Evolutionary conservation across 2,329 filamentous ascomycete species (phyloP), one percentile per base, ranked within the genome.

Genomic region (Exophiala bonariae): DNA sequence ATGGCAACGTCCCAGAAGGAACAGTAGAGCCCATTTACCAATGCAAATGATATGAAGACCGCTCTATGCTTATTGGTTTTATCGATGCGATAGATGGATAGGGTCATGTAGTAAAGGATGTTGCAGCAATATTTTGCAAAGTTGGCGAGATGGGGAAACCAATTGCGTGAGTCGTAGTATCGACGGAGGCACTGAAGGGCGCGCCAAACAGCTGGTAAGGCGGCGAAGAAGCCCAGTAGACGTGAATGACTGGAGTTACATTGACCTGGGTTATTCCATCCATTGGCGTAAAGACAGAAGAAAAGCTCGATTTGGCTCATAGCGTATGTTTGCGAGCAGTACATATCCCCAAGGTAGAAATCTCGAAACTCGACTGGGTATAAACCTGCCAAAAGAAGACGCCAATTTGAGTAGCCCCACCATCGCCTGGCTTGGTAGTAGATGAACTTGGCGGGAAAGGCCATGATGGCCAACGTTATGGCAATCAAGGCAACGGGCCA

Each of bases 331-430:
- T 95, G 76, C 2, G 93, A 97, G 68, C 92, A 97, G 67, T 95
- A 96, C 77, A 97, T 96, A 65, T 99, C 93, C 42, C 93, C 93
- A 0, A 97, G 78, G 68, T 96, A 97, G 71, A 99, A 97, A 68
- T 99, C 93, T 48, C 91, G 82, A 66, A 97, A 99, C 65, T 97
- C 92, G 40, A 99, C 93, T 1, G 89, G 89, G 61, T 95, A 96
- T 16, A 95, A 66, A 3, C 91, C 91, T 11, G 92, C 89, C 39
- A 92, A 78, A 43, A 95, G 72, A 14, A 97, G 75, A 51, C 93
- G 87, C 80, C 87, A 95, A 70, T 92, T 85, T n/a, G 89, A 90
- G 66, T 91, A 91, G 20, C 87, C 76, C 65, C 95, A 86, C 92
- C 93, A 99, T 56, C 78, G 80, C 31, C 93, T 81, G 59, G 86